Evolutionary conservation across 495 filamentous ascomycete species (phyloP).

Genomic region (Neurospora sp.): DNA sequence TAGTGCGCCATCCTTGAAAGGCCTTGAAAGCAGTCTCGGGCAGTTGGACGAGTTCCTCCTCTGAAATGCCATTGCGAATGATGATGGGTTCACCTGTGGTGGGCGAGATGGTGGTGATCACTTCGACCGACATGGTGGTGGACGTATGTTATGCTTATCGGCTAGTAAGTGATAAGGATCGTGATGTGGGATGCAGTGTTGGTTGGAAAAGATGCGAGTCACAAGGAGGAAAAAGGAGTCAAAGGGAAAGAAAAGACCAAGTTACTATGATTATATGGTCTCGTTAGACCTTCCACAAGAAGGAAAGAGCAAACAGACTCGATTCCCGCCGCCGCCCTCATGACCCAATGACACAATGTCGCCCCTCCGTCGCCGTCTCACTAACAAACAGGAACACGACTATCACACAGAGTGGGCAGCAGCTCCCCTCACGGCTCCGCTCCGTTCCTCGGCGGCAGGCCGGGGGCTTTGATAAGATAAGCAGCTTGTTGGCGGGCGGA

Average conservation of each 20-base stretch:
- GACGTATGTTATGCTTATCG: not conserved
- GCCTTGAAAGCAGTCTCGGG: slow-evolving; percentile 56
- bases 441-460: not conserved
- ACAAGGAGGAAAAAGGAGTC: not conserved
- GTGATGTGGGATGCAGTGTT: not conserved
- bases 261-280: not conserved
- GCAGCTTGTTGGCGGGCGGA: not conserved
- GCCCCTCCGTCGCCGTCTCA: not conserved
- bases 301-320: not conserved
- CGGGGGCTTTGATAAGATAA: not conserved
- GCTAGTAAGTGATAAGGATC: not conserved
- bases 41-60: slow-evolving; percentile 54
- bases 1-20: slow-evolving; percentile 60
- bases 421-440: not conserved
- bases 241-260: not conserved
- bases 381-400: not conserved
- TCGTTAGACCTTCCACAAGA: not conserved
- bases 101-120: slow-evolving; percentile 81
- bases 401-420: not conserved
- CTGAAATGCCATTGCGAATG: slow-evolving; percentile 59
- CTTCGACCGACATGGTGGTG: slow-evolving; percentile 61
- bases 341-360: not conserved
- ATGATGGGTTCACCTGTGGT: slow-evolving; percentile 70
- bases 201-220: not conserved
- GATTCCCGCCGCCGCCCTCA: not conserved